phyloP scores from a whole-genome alignment of 1,284 basidiomycete species.

The Cutaneotrichosporon dermatis region DNA sequence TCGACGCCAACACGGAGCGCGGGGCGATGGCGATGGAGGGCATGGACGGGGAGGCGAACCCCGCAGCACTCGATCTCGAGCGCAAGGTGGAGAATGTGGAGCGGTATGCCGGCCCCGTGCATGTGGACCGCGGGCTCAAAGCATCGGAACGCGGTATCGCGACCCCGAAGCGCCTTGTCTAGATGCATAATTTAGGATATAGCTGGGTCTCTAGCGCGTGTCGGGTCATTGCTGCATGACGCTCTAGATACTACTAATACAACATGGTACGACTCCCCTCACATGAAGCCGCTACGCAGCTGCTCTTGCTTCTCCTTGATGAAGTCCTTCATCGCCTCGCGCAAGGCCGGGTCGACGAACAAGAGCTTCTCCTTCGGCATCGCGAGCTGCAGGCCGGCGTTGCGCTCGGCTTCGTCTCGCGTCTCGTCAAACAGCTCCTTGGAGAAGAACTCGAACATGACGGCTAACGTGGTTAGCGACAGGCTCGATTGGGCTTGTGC shows the following conservation, averaged over 20 bases:
- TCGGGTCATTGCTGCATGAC: too few species aligned
- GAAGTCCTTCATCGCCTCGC: slow-evolving; percentile 41
- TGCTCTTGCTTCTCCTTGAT: slow-evolving; percentile 34
- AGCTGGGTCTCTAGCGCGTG: not conserved
- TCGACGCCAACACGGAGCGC: not conserved
- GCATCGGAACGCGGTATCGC: slow-evolving; percentile 5
- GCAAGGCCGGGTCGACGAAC: slow-evolving; percentile 38
- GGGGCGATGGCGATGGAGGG: not conserved
- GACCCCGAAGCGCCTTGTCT: slow-evolving; percentile 19
- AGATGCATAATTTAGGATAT: slow-evolving; percentile 13
- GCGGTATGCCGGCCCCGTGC: not conserved
- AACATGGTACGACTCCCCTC: not conserved
- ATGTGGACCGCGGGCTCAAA: slow-evolving; percentile 8
- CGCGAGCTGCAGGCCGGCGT: slow-evolving; percentile 29
- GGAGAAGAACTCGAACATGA: slow-evolving; percentile 44
- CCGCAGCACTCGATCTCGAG: not conserved
- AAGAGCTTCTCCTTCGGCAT: slow-evolving; percentile 31
- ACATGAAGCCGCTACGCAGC: slow-evolving; percentile 22
- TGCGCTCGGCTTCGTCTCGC: slow-evolving; percentile 32
- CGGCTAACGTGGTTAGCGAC: slow-evolving; percentile 19
- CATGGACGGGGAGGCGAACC: not conserved
- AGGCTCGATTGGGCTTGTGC: too few species aligned
- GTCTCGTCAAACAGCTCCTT: slow-evolving; percentile 44
- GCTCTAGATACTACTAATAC: not conserved
- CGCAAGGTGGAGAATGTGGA: too few species aligned